phyloP scores from a whole-genome alignment of 306 rosid genomes.

The Luffa acutangula region DNA sequence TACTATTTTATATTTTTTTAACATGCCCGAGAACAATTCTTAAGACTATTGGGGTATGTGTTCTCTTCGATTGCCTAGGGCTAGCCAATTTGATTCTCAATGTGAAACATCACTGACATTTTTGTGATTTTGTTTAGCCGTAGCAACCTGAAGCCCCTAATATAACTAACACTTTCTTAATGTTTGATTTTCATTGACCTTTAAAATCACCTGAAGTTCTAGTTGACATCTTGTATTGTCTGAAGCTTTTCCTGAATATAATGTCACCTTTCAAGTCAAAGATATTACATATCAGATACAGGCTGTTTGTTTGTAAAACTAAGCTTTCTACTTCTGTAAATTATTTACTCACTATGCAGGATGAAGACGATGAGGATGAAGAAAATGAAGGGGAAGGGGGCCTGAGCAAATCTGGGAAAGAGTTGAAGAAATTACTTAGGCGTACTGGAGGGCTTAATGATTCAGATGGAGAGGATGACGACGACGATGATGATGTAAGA shows the following conservation, averaged over 20 bases:
- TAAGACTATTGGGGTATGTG: not conserved
- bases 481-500: constrained; percentile 55
- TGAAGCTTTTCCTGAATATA: not conserved
- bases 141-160: not conserved
- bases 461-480: constrained; percentile 80
- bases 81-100: not conserved
- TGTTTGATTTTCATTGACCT: not conserved
- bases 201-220: not conserved
- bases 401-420: constrained; percentile 91
- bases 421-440: constrained; percentile 82
- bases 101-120: not conserved
- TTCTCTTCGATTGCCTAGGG: not conserved
- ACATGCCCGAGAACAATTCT: not conserved
- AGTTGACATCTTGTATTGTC: not conserved
- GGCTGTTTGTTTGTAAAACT: not conserved
- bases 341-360: constrained; percentile 27
- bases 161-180: not conserved
- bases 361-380: constrained; percentile 75
- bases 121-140: not conserved
- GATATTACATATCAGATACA: not conserved
- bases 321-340: not conserved
- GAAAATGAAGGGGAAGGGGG: constrained; percentile 75
- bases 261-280: not conserved
- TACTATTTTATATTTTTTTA: not conserved
- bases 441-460: constrained; percentile 60